phyloP scores from a whole-genome alignment of 2,329 filamentous ascomycete genomes.

The Emericellopsis cladophorae region DNA sequence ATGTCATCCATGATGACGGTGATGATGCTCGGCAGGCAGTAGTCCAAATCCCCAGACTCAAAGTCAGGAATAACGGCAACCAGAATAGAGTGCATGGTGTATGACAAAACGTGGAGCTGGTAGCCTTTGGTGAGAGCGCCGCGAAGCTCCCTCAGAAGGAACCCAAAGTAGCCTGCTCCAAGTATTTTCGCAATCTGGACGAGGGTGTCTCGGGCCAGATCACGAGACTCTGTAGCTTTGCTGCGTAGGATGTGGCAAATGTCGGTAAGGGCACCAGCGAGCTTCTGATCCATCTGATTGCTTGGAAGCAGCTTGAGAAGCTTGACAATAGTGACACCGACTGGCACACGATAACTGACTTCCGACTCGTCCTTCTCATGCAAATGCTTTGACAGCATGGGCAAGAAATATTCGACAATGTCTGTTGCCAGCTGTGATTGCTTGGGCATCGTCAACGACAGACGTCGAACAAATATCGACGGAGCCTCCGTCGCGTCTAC shows the following conservation, averaged over 20 bases:
- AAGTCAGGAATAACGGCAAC: slow-evolving; percentile 62
- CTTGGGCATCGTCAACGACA: slow-evolving; percentile 55
- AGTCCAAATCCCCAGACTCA: slow-evolving; percentile 74
- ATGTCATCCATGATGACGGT: slow-evolving; percentile 93
- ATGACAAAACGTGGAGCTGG: slow-evolving; percentile 89
- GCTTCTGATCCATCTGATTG: slow-evolving; percentile 56
- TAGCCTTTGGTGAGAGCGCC: slow-evolving; percentile 76
- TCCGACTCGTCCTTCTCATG: slow-evolving; percentile 92
- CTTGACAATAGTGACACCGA: slow-evolving; percentile 81
- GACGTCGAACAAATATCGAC: slow-evolving; percentile 19
- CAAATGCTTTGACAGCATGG: slow-evolving; percentile 69
- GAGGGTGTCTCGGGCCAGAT: slow-evolving; percentile 81
- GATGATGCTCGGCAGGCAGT: slow-evolving; percentile 69
- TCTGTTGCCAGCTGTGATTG: slow-evolving; percentile 58
- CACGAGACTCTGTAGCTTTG: slow-evolving; percentile 75
- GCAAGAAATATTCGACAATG: slow-evolving; percentile 62
- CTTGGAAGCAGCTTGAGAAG: slow-evolving; percentile 69
- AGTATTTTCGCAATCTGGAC: slow-evolving; percentile 71
- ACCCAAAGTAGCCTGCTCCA: slow-evolving; percentile 74
- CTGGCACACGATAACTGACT: slow-evolving; percentile 83
- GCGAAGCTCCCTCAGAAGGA: slow-evolving; percentile 84
- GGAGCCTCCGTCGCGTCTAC: slow-evolving; percentile 18
- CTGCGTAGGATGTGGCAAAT: slow-evolving; percentile 88
- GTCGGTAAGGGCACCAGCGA: slow-evolving; percentile 79
- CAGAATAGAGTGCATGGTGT: slow-evolving; percentile 84